These are phyloP conservation scores for Colletotrichum eremochloae DNA, from an alignment of 2,329 filamentous ascomycete species.

Conservation along the genomic window DNA sequence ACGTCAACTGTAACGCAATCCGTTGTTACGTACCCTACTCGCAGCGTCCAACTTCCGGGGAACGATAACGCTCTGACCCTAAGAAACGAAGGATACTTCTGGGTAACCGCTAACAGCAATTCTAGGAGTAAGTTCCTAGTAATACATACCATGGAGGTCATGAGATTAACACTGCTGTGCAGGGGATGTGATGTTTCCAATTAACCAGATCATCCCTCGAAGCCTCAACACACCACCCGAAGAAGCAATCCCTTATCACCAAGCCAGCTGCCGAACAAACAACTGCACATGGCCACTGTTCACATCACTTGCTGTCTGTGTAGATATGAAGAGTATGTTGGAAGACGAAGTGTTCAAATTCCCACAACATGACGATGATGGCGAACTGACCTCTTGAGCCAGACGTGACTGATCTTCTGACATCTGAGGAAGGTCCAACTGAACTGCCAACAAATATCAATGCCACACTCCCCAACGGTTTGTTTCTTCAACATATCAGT, in stretches of 20 bases:
- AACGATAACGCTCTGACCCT: neutral
- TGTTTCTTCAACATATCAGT: neutral
- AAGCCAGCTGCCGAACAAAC: conserved; percentile 17
- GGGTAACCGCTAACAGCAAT: conserved; percentile 19
- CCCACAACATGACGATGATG: rapidly evolving
- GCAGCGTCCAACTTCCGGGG: neutral
- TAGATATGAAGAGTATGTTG: conserved; percentile 23
- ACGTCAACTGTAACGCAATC: conserved; percentile 42
- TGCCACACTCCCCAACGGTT: conserved; percentile 16
- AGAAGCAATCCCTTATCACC: conserved; percentile 14
- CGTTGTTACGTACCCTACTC: conserved; percentile 31
- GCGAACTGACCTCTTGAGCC: neutral
- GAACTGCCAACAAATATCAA: neutral
- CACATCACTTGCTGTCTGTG: conserved; percentile 23
- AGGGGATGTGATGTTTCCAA: conserved; percentile 27
- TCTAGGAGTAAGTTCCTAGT: neutral
- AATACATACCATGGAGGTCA: too few species aligned
- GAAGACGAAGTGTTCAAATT: neutral
- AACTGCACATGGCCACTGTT: conserved; percentile 32
- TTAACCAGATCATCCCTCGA: conserved; percentile 18
- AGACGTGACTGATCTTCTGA: conserved; percentile 1
- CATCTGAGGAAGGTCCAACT: conserved; percentile 3
- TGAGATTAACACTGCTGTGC: neutral
- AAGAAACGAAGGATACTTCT: conserved; percentile 11
- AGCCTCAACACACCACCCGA: conserved; percentile 14